Conservation (phyloP, 371 early-diverging fungal species). For the Fennellomyces sp. region DNA sequence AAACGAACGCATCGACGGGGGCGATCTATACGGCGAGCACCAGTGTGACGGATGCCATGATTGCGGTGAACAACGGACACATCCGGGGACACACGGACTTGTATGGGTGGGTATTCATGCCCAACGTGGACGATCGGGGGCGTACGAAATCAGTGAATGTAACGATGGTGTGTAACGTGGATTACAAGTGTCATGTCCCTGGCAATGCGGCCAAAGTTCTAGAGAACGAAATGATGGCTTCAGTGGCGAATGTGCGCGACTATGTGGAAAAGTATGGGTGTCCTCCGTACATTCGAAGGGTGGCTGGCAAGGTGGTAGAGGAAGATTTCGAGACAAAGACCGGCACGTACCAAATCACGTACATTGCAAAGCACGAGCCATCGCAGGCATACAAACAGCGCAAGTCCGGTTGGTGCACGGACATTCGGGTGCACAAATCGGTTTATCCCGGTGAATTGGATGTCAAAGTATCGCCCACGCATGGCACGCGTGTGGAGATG, state of each 20-base stretch:
- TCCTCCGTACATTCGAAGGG: constrained; percentile 57
- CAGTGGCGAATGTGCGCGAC: constrained; percentile 34
- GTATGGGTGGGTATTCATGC: constrained; percentile 64
- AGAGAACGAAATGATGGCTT: constrained; percentile 34
- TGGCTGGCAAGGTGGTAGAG: constrained; percentile 46
- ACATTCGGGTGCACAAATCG: constrained; percentile 35
- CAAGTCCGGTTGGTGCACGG: constrained; percentile 40
- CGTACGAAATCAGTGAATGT: constrained; percentile 47
- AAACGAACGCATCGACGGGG: constrained; percentile 55
- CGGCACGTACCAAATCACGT: constrained; percentile 15
- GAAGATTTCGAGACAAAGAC: constrained; percentile 34
- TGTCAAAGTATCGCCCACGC: constrained; percentile 30
- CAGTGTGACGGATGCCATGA: constrained; percentile 54
- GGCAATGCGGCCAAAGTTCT: constrained; percentile 32
- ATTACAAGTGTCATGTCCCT: constrained; percentile 45
- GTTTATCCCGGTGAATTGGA: constrained; percentile 48
- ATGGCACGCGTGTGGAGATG: constrained; percentile 32
- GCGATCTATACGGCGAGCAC: constrained; percentile 61
- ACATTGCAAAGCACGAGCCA: constrained; percentile 46
- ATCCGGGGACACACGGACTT: constrained; percentile 54
- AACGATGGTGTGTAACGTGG: constrained; percentile 58
- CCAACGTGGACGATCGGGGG: constrained; percentile 44
- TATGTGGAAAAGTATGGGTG: constrained; percentile 52
- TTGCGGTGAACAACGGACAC: constrained; percentile 41
- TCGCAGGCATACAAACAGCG: constrained; percentile 40